A percentile compares a stretch with the other conserved stretches of the same genome.
phyloP scores from a whole-genome alignment of 768 basidiomycete genomes.

The Rhizopogon rudus region DNA sequence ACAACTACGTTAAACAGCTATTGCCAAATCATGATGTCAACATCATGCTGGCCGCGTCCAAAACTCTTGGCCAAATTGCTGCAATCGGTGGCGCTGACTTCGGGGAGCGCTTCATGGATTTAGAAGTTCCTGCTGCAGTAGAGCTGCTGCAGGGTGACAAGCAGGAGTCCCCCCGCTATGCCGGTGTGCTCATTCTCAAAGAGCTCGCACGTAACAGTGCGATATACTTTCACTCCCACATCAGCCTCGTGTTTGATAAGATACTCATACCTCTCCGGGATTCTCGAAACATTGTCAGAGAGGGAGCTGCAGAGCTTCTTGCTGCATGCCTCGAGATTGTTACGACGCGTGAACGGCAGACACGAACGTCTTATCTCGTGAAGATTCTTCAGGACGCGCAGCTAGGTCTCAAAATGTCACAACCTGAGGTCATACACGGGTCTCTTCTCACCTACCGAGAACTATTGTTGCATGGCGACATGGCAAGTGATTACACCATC shows the following conservation, averaged over 20 bases:
- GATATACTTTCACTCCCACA: conserved; percentile 82
- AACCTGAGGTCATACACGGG: conserved; percentile 89
- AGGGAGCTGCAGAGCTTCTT: conserved; percentile 91
- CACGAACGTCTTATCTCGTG: conserved; percentile 58
- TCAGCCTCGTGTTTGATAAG: conserved; percentile 85
- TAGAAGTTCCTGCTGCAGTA: conserved; percentile 81
- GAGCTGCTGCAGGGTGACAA: conserved; percentile 72
- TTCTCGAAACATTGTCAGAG: conserved; percentile 82
- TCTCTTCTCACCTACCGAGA: conserved; percentile 89
- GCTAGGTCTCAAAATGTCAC: conserved; percentile 68
- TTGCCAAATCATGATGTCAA: conserved; percentile 87
- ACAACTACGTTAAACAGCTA: conserved; percentile 91
- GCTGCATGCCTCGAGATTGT: conserved; percentile 91
- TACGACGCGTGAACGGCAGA: conserved; percentile 62
- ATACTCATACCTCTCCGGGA: conserved; percentile 90
- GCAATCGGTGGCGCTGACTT: conserved; percentile 78
- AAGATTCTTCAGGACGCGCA: conserved; percentile 91
- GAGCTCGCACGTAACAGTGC: conserved; percentile 90
- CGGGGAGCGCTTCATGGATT: conserved; percentile 86
- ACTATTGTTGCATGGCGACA: conserved; percentile 87
- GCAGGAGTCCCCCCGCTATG: conserved; percentile 81
- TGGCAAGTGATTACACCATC: conserved; percentile 50
- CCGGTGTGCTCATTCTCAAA: conserved; percentile 90
- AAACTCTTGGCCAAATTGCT: conserved; percentile 84
- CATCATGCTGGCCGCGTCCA: conserved; percentile 93